These are phyloP conservation scores for Diplocarpon mali DNA, from an alignment of 2,329 filamentous ascomycete species.

Conservation along the genomic window DNA sequence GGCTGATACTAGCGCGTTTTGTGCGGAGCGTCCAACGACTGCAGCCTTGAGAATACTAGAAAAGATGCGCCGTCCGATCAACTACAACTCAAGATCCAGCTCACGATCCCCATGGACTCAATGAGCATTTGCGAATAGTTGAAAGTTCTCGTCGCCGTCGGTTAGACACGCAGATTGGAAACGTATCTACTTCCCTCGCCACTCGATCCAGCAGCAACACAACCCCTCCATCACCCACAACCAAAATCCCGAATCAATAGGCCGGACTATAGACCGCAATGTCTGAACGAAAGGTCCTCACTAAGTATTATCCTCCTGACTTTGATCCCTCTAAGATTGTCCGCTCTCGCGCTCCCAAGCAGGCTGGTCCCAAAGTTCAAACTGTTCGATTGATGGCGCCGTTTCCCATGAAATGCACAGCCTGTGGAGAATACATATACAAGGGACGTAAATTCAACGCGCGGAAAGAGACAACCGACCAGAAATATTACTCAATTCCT, in stretches of 20 bases:
- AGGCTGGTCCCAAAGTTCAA: slow-evolving; percentile 67
- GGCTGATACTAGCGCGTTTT: not conserved
- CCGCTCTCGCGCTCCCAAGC: slow-evolving; percentile 57
- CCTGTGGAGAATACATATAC: slow-evolving; percentile 74
- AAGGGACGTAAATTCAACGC: slow-evolving; percentile 93
- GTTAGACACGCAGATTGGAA: not conserved
- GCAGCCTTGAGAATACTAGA: not conserved
- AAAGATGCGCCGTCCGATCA: no score
- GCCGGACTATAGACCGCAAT: slow-evolving; percentile 34
- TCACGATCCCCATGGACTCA: no score
- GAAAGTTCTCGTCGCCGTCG: not conserved
- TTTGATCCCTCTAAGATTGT: slow-evolving; percentile 81
- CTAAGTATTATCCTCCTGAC: slow-evolving; percentile 57
- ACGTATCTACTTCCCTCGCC: not conserved
- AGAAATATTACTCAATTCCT: slow-evolving; percentile 79
- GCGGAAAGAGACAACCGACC: slow-evolving; percentile 81
- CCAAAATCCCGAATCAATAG: not conserved
- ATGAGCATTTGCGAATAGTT: no score
- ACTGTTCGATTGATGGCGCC: slow-evolving; percentile 86
- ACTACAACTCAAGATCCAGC: no score
- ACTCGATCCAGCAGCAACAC: not conserved
- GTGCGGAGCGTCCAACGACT: no score
- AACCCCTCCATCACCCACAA: not conserved
- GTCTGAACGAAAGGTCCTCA: slow-evolving; percentile 78
- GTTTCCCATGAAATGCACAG: slow-evolving; percentile 65